Conservation (phyloP, 2,329 filamentous ascomycete genomes). For the Escovopsis sp. region DNA sequence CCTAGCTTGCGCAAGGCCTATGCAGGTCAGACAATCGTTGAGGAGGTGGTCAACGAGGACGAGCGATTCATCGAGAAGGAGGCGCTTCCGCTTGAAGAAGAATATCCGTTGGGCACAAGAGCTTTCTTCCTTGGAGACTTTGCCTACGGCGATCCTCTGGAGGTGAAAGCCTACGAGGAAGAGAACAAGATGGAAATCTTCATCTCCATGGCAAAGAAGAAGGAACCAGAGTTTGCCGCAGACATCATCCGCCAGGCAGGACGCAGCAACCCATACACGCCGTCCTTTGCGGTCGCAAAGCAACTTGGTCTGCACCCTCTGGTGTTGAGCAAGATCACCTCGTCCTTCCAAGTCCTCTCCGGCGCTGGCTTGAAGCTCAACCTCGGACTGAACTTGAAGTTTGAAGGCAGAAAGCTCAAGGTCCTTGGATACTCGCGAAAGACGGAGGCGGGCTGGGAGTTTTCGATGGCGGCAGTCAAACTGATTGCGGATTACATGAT, state of each 20-base stretch:
- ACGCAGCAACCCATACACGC: conserved; percentile 58
- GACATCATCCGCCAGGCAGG: conserved; percentile 59
- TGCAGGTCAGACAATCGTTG: conserved; percentile 81
- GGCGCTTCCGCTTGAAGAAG: conserved; percentile 78
- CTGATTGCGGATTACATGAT: conserved; percentile 83
- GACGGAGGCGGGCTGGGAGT: conserved; percentile 82
- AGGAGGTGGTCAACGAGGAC: conserved; percentile 80
- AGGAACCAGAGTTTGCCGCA: conserved; percentile 69
- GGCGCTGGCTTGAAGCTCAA: conserved; percentile 76
- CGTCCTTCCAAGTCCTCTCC: conserved; percentile 69
- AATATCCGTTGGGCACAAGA: conserved; percentile 69
- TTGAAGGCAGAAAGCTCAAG: conserved; percentile 89
- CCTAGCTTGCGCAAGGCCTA: conserved; percentile 78
- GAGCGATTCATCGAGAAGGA: conserved; percentile 82
- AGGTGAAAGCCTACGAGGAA: conserved; percentile 58
- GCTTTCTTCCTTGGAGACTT: conserved; percentile 93
- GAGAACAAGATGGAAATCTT: conserved; percentile 60
- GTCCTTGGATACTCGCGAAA: conserved; percentile 91
- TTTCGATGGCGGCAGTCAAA: conserved; percentile 68
- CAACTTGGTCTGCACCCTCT: conserved; percentile 71
- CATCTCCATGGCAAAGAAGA: conserved; percentile 56
- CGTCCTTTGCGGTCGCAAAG: conserved; percentile 78
- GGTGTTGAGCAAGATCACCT: conserved; percentile 88
- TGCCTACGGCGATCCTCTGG: conserved; percentile 80
- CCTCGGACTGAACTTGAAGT: conserved; percentile 88